phyloP scores from a whole-genome alignment of 208 protist genomes.

The Endotrypanum monterogeii region DNA sequence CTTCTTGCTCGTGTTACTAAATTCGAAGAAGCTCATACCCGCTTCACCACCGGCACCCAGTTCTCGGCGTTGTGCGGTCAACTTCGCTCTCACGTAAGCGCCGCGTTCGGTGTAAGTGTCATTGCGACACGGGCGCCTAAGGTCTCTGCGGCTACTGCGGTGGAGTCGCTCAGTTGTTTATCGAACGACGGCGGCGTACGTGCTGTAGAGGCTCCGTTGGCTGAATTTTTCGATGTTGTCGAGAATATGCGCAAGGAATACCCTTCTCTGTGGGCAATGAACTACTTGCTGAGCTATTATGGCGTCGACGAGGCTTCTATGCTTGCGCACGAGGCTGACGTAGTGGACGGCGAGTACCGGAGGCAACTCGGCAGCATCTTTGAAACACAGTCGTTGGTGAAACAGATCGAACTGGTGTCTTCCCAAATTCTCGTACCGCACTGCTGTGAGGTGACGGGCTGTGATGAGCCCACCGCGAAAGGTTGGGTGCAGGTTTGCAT shows the following conservation, averaged over 20 bases:
- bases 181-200: background rate
- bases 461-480: constrained; percentile 5
- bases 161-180: too few species aligned
- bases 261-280: constrained; percentile 17
- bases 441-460: constrained; percentile 14
- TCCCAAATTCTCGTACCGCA: constrained; percentile 24
- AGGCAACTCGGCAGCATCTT: constrained; percentile 11
- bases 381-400: constrained; percentile 7
- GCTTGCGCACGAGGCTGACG: constrained; percentile 22
- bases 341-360: constrained; percentile 21
- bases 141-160: too few species aligned
- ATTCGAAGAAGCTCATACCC: too few species aligned
- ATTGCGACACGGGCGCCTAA: too few species aligned
- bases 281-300: constrained; percentile 17
- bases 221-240: background rate
- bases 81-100: too few species aligned
- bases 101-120: too few species aligned
- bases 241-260: background rate
- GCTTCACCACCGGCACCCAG: too few species aligned
- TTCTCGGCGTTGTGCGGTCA: too few species aligned
- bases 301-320: constrained; percentile 11
- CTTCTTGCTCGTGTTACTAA: too few species aligned
- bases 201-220: constrained; percentile 1
- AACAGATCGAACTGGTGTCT: background rate
- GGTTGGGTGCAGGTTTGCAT: constrained; percentile 23